Base-by-base conservation (phyloP, 164 flowering plant genomes). In the Vitis cinerea region DNA sequence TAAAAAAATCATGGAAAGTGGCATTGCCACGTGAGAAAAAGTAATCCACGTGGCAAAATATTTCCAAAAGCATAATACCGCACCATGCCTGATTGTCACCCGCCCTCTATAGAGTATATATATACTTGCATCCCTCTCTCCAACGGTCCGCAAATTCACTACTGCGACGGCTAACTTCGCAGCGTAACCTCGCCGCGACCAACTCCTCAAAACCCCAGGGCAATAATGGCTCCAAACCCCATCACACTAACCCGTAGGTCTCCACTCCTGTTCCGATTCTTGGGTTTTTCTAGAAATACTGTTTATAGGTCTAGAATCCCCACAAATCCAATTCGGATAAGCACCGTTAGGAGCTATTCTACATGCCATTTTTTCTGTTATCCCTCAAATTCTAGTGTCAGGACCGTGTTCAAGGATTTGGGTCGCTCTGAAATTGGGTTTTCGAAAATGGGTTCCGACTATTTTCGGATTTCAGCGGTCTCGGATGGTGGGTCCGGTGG, bases 401-500 rank as follows among this genome's bases (percentile, higher is more conserved):
- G 71, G 56, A 4, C 50, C 15, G 52, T 67, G 23, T 77, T 59
- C 64, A 71, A 66, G 50, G 63, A 61, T 23, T 15, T 71, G 74
- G 72, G 82, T 65, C 52, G 16, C 19, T 59, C 66, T 17, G 64
- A 56, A 74, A 57, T 64, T 47, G 70, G 70, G 29, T 48, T 69
- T 61, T 44, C 63, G 58, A 59, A 47, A 31, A 8, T 73, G 73
- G 75, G 76, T 50, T 37, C 63, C 9, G 75, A 75, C 37, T 44
- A 12, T 64, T 71, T 75, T 65, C 81, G 83, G 37, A 63, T 86
- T 64, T 82, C 72, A 14, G 83, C 90, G 0, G 82, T 62, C 58
- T 80, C 88, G 2, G 84, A 56, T 58, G 86, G 78, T 9, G 84
- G 86, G 14, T 68, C 71, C 17, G 87, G 83, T 11, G 87, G 89